Evolutionary conservation across 495 filamentous ascomycete genomes (phyloP).

Genomic region (Achaetomiella virescens): DNA sequence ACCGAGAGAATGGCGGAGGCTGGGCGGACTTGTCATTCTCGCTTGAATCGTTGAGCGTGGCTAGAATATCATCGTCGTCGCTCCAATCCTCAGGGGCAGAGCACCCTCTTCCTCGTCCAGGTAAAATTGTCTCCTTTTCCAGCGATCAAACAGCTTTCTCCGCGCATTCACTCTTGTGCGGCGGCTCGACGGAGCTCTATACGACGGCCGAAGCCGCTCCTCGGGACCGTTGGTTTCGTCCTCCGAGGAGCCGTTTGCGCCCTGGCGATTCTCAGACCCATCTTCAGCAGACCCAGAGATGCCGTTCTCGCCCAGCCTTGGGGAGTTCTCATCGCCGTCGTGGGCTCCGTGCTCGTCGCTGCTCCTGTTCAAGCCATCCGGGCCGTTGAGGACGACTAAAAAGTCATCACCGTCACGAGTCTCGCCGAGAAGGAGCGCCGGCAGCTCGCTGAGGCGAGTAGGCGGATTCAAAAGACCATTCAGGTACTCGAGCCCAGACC

Average conservation of each 20-base stretch:
- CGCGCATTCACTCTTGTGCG: conserved; percentile 25
- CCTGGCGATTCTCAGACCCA: not conserved
- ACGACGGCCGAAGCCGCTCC: not conserved
- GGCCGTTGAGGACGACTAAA: conserved; percentile 20
- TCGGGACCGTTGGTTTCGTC: not conserved
- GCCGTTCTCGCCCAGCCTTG: not conserved
- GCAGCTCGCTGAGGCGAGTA: conserved; percentile 31
- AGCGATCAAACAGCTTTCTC: conserved; percentile 60
- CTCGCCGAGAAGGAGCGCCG: conserved; percentile 33
- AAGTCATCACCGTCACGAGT: conserved; percentile 27
- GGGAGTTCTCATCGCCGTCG: conserved; percentile 8
- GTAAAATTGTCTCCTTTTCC: conserved; percentile 69
- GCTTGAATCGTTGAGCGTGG: conserved; percentile 32
- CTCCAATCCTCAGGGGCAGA: conserved; percentile 57
- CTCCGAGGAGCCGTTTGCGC: not conserved
- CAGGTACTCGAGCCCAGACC: conserved; percentile 31
- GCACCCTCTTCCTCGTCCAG: conserved; percentile 72
- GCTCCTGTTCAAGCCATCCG: not conserved
- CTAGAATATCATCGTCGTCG: conserved; percentile 54
- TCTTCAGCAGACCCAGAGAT: not conserved
- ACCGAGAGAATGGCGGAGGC: conserved; percentile 55
- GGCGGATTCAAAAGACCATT: conserved; percentile 38
- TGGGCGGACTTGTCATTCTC: conserved; percentile 37
- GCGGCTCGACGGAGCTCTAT: conserved; percentile 5
- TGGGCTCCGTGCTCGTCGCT: not conserved